These are phyloP conservation scores for Dactylis glomerata DNA, from an alignment of 176 grass and related monocot genomes.

Conservation along the genomic window DNA sequence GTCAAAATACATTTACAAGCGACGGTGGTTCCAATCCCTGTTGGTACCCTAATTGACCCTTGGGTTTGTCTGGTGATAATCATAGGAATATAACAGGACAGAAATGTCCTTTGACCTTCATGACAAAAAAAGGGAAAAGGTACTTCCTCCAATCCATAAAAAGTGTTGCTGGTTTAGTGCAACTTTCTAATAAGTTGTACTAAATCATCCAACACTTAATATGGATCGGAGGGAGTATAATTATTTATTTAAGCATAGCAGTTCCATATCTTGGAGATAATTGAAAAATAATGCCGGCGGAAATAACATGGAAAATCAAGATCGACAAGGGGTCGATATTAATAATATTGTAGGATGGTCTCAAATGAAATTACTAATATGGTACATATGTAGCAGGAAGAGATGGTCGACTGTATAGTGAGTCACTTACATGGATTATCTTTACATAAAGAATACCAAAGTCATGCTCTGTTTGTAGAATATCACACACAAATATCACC, in stretches of 20 bases:
- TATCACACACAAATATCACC: slow-evolving; percentile 70
- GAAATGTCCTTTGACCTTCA: background rate
- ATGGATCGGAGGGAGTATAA: no score
- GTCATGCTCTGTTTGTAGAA: slow-evolving; percentile 60
- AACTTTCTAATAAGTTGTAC: no score
- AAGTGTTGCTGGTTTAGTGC: no score
- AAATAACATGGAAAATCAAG: background rate
- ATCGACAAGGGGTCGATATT: background rate
- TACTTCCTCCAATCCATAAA: no score
- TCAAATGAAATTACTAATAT: background rate
- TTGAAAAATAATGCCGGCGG: background rate
- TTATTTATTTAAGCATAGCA: background rate
- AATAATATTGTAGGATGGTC: background rate
- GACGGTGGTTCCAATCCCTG: background rate
- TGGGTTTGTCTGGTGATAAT: background rate
- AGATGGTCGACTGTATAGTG: background rate
- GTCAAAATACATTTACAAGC: background rate
- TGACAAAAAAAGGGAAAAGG: background rate
- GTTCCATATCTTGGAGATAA: background rate
- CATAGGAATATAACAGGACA: background rate
- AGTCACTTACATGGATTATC: slow-evolving; percentile 72
- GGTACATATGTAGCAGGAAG: background rate
- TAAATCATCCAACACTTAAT: no score
- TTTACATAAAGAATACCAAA: slow-evolving; percentile 51
- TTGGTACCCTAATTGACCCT: background rate